Conservation (phyloP, 2,329 filamentous ascomycete species). For the Orbilia quercus region DNA sequence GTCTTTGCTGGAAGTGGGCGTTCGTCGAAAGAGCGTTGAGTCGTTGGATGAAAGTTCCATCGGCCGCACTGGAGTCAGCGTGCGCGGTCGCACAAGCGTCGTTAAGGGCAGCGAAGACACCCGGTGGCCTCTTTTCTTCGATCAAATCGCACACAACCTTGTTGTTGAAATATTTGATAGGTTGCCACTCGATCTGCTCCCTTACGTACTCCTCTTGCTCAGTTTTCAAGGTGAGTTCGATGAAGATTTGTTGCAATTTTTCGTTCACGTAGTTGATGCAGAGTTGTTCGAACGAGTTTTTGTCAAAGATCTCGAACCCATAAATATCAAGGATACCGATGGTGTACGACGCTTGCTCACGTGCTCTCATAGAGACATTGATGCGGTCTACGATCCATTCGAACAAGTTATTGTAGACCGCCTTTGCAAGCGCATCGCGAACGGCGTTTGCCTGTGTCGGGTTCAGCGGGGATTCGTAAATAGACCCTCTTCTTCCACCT, state of each 20-base stretch:
- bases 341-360: constrained; percentile 84
- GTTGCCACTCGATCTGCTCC: constrained; percentile 98
- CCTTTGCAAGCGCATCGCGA: constrained; percentile 96
- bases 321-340: constrained; percentile 99
- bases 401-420: constrained; percentile 97
- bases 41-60: constrained; percentile 86
- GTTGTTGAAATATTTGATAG: constrained; percentile 99
- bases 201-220: constrained; percentile 97
- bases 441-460: constrained; percentile 94
- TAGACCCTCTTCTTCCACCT: constrained; percentile 73
- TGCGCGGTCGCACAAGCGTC: constrained; percentile 81
- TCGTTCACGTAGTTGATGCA: constrained; percentile 99
- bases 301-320: constrained; percentile 98
- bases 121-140: constrained; percentile 95
- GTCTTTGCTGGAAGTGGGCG: constrained; percentile 97
- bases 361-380: constrained; percentile 88
- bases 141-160: constrained; percentile 99
- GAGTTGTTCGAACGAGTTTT: constrained; percentile 99
- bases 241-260: constrained; percentile 98
- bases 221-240: constrained; percentile 98
- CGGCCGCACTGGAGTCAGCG: constrained; percentile 95
- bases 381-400: constrained; percentile 98
- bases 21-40: constrained; percentile 93
- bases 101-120: constrained; percentile 89
- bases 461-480: constrained; percentile 81